Evolutionary conservation across 2,329 filamentous ascomycete genomes (phyloP).

Genomic region (Colletotrichum orchidophilum): DNA sequence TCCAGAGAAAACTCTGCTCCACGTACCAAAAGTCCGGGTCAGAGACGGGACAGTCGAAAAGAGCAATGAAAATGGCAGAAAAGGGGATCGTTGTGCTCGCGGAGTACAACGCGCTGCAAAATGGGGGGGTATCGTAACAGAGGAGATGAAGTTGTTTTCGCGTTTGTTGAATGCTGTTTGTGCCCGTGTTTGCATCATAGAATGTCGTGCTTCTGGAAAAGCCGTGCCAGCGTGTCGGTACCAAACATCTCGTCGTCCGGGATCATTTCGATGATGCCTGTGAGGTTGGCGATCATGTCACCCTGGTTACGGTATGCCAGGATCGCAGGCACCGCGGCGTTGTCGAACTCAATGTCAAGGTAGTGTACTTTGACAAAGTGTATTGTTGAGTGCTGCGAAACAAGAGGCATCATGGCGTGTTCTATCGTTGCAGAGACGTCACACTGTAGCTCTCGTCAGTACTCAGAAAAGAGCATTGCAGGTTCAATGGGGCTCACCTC

Average conservation of each 20-base stretch:
- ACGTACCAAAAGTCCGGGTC: neutral
- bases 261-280: conserved; percentile 87
- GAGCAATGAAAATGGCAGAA: conserved; percentile 2
- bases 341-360: conserved; percentile 93
- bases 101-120: conserved; percentile 23
- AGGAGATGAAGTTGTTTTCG: conserved; percentile 18
- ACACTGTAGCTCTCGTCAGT: conserved; percentile 63
- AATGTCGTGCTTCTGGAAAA: conserved; percentile 64
- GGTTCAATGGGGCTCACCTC: conserved; percentile 68
- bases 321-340: conserved; percentile 85
- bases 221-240: conserved; percentile 59
- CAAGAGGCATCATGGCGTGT: conserved; percentile 78
- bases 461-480: neutral
- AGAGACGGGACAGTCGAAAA: neutral
- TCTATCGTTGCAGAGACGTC: conserved; percentile 83
- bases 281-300: conserved; percentile 89
- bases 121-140: conserved; percentile 35
- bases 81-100: conserved; percentile 11
- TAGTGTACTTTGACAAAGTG: conserved; percentile 94
- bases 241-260: conserved; percentile 73
- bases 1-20: neutral
- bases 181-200: conserved; percentile 47
- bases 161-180: neutral
- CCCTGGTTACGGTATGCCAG: conserved; percentile 88
- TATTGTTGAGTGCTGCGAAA: conserved; percentile 73